phyloP scores from a whole-genome alignment of 768 basidiomycete species.

The Tulasnella sp. region DNA sequence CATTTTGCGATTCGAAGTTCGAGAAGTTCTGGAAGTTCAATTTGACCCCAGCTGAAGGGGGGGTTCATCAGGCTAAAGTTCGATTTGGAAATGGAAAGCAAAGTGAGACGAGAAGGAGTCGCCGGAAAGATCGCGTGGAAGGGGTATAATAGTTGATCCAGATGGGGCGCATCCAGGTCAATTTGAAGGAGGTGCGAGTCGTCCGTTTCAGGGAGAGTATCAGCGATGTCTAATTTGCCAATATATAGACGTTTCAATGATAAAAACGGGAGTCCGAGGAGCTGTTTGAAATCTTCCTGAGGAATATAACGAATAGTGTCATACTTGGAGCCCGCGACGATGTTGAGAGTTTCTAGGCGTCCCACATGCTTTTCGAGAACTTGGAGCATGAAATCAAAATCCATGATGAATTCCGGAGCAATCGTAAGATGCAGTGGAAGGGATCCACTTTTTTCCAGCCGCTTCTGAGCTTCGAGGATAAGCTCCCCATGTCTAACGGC shows the following conservation, averaged over 20 bases:
- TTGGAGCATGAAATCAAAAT: neutral
- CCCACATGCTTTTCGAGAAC: neutral
- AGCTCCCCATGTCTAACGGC: neutral
- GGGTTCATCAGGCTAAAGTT: neutral
- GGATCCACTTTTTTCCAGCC: neutral
- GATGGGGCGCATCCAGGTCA: neutral
- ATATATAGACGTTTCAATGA: neutral
- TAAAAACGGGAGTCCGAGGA: neutral
- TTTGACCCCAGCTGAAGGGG: neutral
- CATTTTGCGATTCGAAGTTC: neutral
- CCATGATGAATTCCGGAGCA: neutral
- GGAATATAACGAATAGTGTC: neutral
- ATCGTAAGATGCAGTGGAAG: neutral
- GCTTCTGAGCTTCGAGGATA: neutral
- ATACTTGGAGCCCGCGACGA: neutral
- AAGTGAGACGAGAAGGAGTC: neutral
- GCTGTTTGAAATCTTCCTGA: neutral
- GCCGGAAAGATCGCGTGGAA: neutral
- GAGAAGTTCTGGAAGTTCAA: neutral
- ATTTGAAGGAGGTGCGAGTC: neutral
- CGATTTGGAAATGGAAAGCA: neutral
- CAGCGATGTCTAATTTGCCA: neutral
- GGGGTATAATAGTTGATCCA: neutral
- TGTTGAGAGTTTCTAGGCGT: neutral
- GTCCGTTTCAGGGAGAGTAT: too few species aligned